Percentiles rank a stretch among this genome's conserved stretches.
Conservation (phyloP, 1,284 basidiomycete genomes). For the Boletellus dicymbophilus region DNA sequence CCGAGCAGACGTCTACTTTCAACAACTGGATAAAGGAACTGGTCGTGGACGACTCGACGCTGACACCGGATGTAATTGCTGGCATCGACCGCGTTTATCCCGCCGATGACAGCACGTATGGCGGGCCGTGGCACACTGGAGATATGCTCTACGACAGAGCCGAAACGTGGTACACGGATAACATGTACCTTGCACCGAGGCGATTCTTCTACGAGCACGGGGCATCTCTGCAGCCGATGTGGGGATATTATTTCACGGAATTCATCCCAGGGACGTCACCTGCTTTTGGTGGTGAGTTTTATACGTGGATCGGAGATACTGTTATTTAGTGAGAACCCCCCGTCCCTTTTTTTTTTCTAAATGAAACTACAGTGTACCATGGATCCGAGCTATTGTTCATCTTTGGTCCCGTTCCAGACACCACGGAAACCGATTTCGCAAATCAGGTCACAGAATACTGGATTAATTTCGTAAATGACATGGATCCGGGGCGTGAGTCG, state of each 20-base stretch:
- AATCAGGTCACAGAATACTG: slow-evolving; percentile 18
- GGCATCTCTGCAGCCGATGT: slow-evolving; percentile 48
- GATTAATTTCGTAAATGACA: slow-evolving; percentile 24
- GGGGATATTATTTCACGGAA: slow-evolving; percentile 55
- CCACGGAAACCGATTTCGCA: slow-evolving; percentile 9
- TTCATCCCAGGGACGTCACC: slow-evolving; percentile 49
- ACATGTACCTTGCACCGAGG: slow-evolving; percentile 53
- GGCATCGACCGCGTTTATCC: slow-evolving; percentile 45
- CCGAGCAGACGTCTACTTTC: slow-evolving; percentile 19
- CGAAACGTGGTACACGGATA: slow-evolving; percentile 55
- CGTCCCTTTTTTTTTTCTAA: no score
- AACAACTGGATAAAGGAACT: slow-evolving; percentile 15
- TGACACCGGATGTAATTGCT: slow-evolving; percentile 10
- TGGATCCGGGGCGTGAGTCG: slow-evolving; percentile 15
- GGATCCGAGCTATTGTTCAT: slow-evolving; percentile 16
- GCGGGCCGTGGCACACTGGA: slow-evolving; percentile 55
- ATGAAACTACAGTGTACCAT: slow-evolving; percentile 17
- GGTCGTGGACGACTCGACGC: slow-evolving; percentile 19
- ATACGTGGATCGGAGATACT: no score
- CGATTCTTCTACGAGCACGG: slow-evolving; percentile 51
- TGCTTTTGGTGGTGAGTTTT: slow-evolving; percentile 40
- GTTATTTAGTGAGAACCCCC: no score
- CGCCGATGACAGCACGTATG: slow-evolving; percentile 45
- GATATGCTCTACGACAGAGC: slow-evolving; percentile 60
- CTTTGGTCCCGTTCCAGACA: slow-evolving; percentile 18